A percentile compares a stretch with the other conserved stretches of the same genome.
These are phyloP conservation scores for Puccinia triticina DNA, from an alignment of 1,284 basidiomycete species.

Conservation along the genomic window DNA sequence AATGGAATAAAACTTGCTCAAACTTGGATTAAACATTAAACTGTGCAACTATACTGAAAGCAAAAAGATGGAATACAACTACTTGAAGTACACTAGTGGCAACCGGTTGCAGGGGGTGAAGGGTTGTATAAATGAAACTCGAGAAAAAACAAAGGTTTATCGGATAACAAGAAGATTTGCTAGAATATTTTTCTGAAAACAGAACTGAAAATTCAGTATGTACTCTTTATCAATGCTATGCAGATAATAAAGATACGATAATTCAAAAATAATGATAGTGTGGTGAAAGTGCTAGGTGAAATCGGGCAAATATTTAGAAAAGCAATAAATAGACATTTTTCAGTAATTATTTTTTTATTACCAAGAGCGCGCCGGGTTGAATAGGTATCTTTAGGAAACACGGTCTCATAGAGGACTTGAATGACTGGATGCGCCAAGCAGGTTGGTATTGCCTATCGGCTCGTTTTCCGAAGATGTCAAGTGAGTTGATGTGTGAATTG, in stretches of 20 bases:
- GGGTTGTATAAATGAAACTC: background rate
- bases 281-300: background rate
- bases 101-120: conserved; percentile 15
- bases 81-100: conserved; percentile 23
- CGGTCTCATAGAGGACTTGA: conserved; percentile 21
- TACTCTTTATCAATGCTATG: background rate
- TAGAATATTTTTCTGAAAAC: background rate
- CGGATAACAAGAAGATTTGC: background rate
- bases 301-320: background rate
- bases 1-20: no score
- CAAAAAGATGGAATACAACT: conserved; percentile 7
- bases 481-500: background rate
- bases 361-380: background rate
- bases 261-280: background rate
- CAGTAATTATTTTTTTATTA: background rate
- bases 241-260: background rate
- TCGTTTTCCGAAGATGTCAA: conserved; percentile 14
- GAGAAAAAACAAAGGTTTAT: background rate
- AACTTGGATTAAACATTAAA: no score
- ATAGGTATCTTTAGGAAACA: no score
- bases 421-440: conserved; percentile 21
- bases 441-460: conserved; percentile 8
- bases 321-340: background rate
- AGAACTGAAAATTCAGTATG: background rate
- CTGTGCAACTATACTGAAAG: background rate